Percentiles rank a stretch among this genome's conserved stretches.
Evolutionary conservation across 73 alveolate species (phyloP).

Genomic region (Stentor roeselii): DNA sequence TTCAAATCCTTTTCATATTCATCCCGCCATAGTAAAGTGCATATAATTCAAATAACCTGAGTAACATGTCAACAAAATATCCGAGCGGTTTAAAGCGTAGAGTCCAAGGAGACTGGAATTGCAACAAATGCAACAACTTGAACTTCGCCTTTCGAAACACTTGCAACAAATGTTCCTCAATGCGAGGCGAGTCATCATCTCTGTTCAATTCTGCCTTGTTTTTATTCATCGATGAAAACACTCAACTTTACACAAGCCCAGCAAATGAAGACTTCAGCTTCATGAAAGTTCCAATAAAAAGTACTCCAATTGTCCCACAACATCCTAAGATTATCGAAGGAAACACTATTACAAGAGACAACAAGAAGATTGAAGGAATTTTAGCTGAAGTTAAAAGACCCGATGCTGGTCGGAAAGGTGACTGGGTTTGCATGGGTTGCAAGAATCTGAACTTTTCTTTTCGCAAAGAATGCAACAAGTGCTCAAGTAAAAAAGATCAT

Average conservation of each 20-base stretch:
- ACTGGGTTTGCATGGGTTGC: slow-evolving; percentile 17
- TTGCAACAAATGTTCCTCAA: not conserved
- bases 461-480: not conserved
- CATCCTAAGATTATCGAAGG: not conserved
- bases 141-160: slow-evolving; percentile 19
- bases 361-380: not conserved
- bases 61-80: slow-evolving; percentile 3
- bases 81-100: not conserved
- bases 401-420: not conserved
- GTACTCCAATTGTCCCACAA: not conserved
- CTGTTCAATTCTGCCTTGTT: not conserved
- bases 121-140: slow-evolving; percentile 9
- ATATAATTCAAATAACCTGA: too few species aligned
- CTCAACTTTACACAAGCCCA: not conserved
- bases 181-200: not conserved
- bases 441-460: slow-evolving; percentile 15
- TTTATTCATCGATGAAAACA: not conserved
- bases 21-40: too few species aligned
- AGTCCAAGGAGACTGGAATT: slow-evolving; percentile 25
- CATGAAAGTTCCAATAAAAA: not conserved
- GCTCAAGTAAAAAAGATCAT: not conserved
- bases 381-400: not conserved
- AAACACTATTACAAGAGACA: not conserved
- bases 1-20: too few species aligned
- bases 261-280: not conserved